These are phyloP conservation scores for Corniculantispora saksenae DNA, from an alignment of 2,329 filamentous ascomycete species.

Conservation along the genomic window DNA sequence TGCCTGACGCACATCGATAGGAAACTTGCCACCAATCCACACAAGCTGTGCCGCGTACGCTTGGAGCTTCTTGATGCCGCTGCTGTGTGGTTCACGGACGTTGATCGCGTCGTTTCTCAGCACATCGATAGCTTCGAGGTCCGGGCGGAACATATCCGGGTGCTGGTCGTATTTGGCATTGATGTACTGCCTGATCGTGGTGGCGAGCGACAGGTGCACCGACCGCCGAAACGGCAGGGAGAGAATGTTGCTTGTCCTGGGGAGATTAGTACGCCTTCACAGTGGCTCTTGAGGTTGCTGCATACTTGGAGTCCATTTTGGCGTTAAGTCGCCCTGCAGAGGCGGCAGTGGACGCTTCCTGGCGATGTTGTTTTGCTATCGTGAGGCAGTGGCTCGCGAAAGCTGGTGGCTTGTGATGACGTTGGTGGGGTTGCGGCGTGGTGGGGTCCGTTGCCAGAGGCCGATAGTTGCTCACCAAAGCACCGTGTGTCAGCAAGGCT, in stretches of 20 bases:
- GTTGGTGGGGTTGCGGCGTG: constrained; percentile 15
- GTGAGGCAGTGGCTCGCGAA: not conserved
- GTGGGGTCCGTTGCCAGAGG: constrained; percentile 1
- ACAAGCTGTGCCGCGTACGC: constrained; percentile 89
- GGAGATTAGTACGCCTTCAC: not conserved
- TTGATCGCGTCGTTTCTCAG: constrained; percentile 85
- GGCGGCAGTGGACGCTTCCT: constrained; percentile 4
- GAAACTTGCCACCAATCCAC: constrained; percentile 94
- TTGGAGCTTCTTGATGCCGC: constrained; percentile 84
- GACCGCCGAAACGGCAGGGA: constrained; percentile 87
- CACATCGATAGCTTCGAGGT: constrained; percentile 80
- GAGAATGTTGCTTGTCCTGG: constrained; percentile 59
- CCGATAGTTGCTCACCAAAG: too few relatives aligned
- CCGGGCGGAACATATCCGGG: constrained; percentile 91
- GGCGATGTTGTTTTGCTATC: constrained; percentile 3
- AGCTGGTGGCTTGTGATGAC: constrained; percentile 6
- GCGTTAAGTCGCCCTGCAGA: not conserved
- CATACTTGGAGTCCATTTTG: constrained; percentile 18
- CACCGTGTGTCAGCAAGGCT: too few relatives aligned
- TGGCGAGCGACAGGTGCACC: constrained; percentile 73
- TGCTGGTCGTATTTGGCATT: constrained; percentile 98
- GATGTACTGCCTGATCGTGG: constrained; percentile 91
- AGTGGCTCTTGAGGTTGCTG: not conserved
- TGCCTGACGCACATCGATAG: constrained; percentile 70
- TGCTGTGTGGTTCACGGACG: constrained; percentile 82